Evolutionary conservation across 2,329 filamentous ascomycete genomes (phyloP).

Genomic region (Pseudocercospora crystallina): DNA sequence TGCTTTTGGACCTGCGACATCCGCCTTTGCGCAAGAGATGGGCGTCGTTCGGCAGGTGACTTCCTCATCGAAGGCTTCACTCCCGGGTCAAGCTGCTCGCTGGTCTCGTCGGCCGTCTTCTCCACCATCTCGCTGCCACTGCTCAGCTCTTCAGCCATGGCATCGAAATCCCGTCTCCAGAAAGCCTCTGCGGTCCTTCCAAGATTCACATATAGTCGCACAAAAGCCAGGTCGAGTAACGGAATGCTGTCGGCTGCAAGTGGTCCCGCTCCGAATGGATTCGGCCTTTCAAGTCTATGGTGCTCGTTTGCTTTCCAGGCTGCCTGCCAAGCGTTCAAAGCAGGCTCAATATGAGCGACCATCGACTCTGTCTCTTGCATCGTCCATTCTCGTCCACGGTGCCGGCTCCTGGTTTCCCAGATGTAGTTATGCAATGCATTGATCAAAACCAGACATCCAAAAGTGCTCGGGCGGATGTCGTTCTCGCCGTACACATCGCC

Average conservation of each 20-base stretch:
- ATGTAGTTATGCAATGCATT: constrained; percentile 97
- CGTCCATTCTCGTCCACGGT: constrained; percentile 86
- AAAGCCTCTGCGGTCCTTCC: constrained; percentile 88
- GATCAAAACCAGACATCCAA: constrained; percentile 87
- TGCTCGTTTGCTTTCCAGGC: constrained; percentile 86
- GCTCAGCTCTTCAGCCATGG: constrained; percentile 83
- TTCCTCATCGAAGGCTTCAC: constrained; percentile 6
- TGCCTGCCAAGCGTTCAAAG: constrained; percentile 88
- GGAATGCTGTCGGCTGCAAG: constrained; percentile 89
- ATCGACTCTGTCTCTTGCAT: constrained; percentile 91
- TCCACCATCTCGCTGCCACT: constrained; percentile 63
- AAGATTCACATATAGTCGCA: constrained; percentile 90
- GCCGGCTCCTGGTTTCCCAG: constrained; percentile 91
- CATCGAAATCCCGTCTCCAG: constrained; percentile 91
- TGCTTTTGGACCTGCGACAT: constrained; percentile 19
- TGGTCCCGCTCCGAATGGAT: constrained; percentile 77
- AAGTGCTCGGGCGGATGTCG: constrained; percentile 79
- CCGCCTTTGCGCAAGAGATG: constrained; percentile 32
- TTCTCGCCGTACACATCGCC: constrained; percentile 41
- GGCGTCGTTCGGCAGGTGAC: constrained; percentile 11
- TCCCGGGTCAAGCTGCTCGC: constrained; percentile 3
- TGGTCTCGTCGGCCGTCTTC: constrained; percentile 5
- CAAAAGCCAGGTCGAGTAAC: constrained; percentile 85
- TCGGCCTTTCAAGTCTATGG: constrained; percentile 80
- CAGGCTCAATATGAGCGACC: constrained; percentile 92